Conservation (phyloP, 805 yeast species). For the Saturnispora besseyi region DNA sequence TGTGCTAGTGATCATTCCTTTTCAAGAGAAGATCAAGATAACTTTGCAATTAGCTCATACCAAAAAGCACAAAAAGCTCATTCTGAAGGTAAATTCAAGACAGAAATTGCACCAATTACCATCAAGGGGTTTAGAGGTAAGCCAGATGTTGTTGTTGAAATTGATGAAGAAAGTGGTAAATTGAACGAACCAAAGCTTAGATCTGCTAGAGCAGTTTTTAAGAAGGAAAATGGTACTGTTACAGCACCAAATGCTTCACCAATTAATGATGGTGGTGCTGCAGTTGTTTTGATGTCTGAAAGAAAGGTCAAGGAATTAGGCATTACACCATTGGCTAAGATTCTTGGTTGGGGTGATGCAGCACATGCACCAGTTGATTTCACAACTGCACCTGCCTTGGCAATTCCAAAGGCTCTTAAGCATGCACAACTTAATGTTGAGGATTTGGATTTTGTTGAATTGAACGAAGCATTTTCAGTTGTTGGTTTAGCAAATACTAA, state of each 20-base stretch:
- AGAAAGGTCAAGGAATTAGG: constrained; percentile 76
- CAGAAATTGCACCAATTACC: constrained; percentile 81
- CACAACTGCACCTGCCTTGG: constrained; percentile 92
- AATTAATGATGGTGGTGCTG: constrained; percentile 97
- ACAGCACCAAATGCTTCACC: constrained; percentile 97
- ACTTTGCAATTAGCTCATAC: constrained; percentile 77
- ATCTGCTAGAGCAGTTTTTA: constrained; percentile 89
- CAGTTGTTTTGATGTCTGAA: constrained; percentile 80
- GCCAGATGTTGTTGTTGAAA: constrained; percentile 61
- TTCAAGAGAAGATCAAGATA: constrained; percentile 83
- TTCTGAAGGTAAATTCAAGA: constrained; percentile 67
- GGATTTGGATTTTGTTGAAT: constrained; percentile 84
- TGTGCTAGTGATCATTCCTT: constrained; percentile 77
- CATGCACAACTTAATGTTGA: constrained; percentile 61
- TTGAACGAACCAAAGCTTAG: constrained; percentile 69
- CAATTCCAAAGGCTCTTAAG: constrained; percentile 91
- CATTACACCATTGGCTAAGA: constrained; percentile 80
- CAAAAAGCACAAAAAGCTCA: constrained; percentile 79
- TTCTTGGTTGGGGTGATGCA: constrained; percentile 96
- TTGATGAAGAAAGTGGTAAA: constrained; percentile 79
- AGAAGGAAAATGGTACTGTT: constrained; percentile 88
- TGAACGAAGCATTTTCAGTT: constrained; percentile 96
- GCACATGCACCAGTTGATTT: constrained; percentile 92
- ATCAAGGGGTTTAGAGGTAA: constrained; percentile 87
- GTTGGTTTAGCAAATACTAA: constrained; percentile 88